Base-by-base conservation (phyloP, 305 asterid species). In the Rubia tinctorum region DNA sequence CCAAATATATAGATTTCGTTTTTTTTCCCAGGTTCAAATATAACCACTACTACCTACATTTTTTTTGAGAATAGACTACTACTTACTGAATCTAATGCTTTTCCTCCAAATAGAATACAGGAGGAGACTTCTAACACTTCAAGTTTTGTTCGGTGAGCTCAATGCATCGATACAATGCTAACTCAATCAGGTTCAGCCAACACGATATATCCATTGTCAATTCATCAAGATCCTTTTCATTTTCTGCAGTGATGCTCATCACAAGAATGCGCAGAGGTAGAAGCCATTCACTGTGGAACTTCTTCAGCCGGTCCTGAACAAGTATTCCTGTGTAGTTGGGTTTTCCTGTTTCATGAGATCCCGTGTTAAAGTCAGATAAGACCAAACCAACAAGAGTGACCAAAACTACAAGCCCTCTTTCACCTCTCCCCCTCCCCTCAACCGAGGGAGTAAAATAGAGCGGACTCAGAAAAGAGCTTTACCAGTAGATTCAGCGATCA, bases 401-500 rank as follows among this genome's bases (percentile, higher is more conserved):
- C n/a, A n/a, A n/a, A n/a, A n/a, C n/a, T n/a, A n/a, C n/a, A n/a
- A n/a, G n/a, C n/a, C n/a, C n/a, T n/a, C n/a, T n/a, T n/a, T n/a
- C n/a, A n/a, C n/a, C n/a, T n/a, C n/a, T n/a, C n/a, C n/a, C n/a
- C n/a, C n/a, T n/a, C n/a, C n/a, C n/a, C n/a, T n/a, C n/a, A 27
- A 3, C 53, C 40, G 22, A 14, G 34, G n/a, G 53, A 53, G 14
- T 49, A 2, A 2, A 18, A 44, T 8, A 10, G 5, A 45, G 12
- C 6, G 7, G 20, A n/a, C n/a, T 9, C 7, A 18, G 5, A 68
- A 23, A 68, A 65, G 45, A 63, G 55, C 27, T 71, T 77, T n/a
- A 88, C 97, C 96, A 72, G 89, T 77, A 72, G 97, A 87, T 75
- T 94, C 99, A 0, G 91, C 84, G 37, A 94, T 89, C 80, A 94